Evolutionary conservation across 768 basidiomycete genomes (phyloP), one percentile per base, ranked within the genome.

Genomic region (Lentinula edodes): DNA sequence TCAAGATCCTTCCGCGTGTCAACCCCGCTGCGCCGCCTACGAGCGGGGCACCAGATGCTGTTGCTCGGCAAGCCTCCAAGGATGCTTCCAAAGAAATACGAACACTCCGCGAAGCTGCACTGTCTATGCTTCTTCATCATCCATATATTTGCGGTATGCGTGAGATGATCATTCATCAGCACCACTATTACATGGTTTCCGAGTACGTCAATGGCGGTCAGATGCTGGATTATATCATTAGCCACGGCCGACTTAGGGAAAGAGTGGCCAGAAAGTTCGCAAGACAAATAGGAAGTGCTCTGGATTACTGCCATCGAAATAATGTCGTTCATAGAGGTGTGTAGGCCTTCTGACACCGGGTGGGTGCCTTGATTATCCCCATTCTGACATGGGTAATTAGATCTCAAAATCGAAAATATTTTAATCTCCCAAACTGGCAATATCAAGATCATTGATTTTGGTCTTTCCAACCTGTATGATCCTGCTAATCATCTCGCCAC

Each of bases 381-480:
- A 32, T 52, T 48, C 59, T 52, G 48, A 20, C 7, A 36, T 41
- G 39, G 35, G 41, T 51, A 63, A 18, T 18, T 63, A 85, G 89
- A 99, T 78, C 89, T 99, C 66, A 99, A 99, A 80, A 99, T 99
- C 71, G 96, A 99, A 76, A 98, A 98, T 77, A 99, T 99, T 68
- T 89, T 99, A 71, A 98, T 99, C 66, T 97, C 94, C 1, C 94
- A 97, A 65, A 92, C 92, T 0, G 97, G 97, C 10, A 98, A 98
- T 76, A 98, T 98, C 81, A 99, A 98, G 82, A 98, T 98, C 64
- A 99, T 98, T 73, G 96, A 99, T 75, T 99, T 98, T 74, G 97
- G 97, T 52, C 82, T 99, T 7, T 98, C 96, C 2, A 99, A 98
- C 76, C 82, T 99, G 12, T 98, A 88, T 72, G 86, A 96, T 67